Evolutionary conservation across 1,139 yeast genomes (phyloP).

Genomic region (Zygoascus sp.): DNA sequence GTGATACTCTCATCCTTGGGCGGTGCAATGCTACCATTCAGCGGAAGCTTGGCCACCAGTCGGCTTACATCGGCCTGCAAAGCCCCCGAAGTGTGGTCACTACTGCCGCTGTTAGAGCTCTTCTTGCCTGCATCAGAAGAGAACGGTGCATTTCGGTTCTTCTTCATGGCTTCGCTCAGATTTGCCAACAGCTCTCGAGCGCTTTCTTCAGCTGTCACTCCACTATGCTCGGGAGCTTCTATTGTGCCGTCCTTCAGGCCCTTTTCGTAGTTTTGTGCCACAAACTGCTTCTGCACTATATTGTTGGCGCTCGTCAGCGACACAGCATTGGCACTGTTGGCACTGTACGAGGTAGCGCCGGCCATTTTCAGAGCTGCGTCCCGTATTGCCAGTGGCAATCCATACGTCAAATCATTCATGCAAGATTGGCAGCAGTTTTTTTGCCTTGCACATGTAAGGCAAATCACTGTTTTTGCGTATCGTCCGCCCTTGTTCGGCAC

Average conservation of each 20-base stretch:
- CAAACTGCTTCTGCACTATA: constrained; percentile 50
- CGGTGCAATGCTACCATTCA: constrained; percentile 46
- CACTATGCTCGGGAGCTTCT: constrained; percentile 29
- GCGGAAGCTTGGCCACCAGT: constrained; percentile 53
- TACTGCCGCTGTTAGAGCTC: not conserved
- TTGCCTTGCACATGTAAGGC: constrained; percentile 72
- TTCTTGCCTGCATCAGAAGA: no score
- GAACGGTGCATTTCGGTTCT: not conserved
- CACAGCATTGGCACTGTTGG: constrained; percentile 30
- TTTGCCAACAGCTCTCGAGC: constrained; percentile 39
- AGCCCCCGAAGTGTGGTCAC: not conserved
- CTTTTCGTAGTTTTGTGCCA: constrained; percentile 47
- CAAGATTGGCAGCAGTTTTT: constrained; percentile 87
- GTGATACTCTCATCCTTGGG: constrained; percentile 44
- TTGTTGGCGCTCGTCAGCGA: constrained; percentile 29
- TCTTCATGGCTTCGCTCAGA: constrained; percentile 36
- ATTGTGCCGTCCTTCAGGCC: constrained; percentile 38
- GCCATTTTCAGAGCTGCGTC: constrained; percentile 81
- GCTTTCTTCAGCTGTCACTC: constrained; percentile 29
- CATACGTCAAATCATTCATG: constrained; percentile 73
- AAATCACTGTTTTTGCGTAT: constrained; percentile 41
- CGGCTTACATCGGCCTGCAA: constrained; percentile 42
- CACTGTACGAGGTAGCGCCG: constrained; percentile 32
- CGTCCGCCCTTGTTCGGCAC: constrained; percentile 33
- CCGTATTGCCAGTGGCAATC: constrained; percentile 70